phyloP scores from a whole-genome alignment of 139 green algal genomes.

The Chlamydomonas schloesseri region DNA sequence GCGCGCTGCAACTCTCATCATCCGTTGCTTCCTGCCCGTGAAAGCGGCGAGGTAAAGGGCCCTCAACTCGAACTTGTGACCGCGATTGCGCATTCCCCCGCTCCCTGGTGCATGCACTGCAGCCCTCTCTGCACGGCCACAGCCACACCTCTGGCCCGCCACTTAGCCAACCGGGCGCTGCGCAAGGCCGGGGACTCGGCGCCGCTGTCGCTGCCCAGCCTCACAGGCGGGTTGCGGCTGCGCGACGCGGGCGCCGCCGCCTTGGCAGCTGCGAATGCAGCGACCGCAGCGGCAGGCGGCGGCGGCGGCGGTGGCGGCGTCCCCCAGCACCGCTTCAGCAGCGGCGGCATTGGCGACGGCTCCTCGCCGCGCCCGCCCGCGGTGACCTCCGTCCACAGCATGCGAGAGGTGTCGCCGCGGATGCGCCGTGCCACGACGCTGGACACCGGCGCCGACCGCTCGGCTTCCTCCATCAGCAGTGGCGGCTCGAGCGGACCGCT shows the following conservation, averaged over 20 bases:
- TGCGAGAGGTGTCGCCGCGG: neutral
- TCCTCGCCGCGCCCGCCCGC: neutral
- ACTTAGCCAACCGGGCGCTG: conserved; percentile 3
- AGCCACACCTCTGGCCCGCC: conserved; percentile 8
- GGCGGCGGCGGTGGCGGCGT: neutral
- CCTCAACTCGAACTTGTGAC: too few relatives aligned
- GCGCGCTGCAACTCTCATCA: too few relatives aligned
- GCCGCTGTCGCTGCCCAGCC: conserved; percentile 2
- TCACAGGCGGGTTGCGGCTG: neutral
- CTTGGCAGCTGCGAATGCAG: neutral
- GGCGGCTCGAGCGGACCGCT: neutral
- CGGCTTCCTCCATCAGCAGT: neutral
- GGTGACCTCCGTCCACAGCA: too few relatives aligned
- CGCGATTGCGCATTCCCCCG: too few relatives aligned
- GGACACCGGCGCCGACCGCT: neutral
- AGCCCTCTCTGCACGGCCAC: conserved; percentile 9
- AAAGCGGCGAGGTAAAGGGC: too few relatives aligned
- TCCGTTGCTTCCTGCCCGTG: too few relatives aligned
- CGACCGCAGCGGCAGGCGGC: neutral
- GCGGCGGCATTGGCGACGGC: neutral
- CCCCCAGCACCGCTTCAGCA: too few relatives aligned
- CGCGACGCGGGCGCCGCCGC: neutral
- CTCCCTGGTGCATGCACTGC: too few relatives aligned
- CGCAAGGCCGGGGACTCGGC: conserved; percentile 12
- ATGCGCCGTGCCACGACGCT: conserved; percentile 16